Percentiles rank a stretch among this genome's conserved stretches.
phyloP scores from a whole-genome alignment of 1,284 basidiomycete species.

The Leccinum angustisporum region DNA sequence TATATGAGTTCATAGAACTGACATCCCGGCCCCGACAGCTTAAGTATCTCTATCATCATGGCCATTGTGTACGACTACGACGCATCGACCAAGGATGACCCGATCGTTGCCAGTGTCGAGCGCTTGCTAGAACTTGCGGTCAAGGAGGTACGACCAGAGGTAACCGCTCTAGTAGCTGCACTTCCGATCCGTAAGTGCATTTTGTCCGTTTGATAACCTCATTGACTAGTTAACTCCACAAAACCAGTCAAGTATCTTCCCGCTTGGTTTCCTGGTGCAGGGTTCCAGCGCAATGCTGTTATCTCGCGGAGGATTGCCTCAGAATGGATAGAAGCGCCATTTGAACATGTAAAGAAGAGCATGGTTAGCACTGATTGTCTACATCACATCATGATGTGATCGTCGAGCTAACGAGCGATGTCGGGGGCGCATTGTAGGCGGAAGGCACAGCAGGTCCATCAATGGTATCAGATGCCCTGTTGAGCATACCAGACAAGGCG shows the following conservation, averaged over 20 bases:
- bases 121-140: conserved; percentile 6
- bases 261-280: conserved; percentile 25
- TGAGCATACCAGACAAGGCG: conserved; percentile 10
- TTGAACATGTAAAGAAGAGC: conserved; percentile 24
- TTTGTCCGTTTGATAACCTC: background rate
- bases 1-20: background rate
- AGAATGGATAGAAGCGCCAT: conserved; percentile 20
- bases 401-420: background rate
- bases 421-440: conserved; percentile 3
- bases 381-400: background rate
- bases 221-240: background rate
- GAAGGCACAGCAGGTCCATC: conserved; percentile 24
- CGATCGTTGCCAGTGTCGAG: conserved; percentile 20
- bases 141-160: conserved; percentile 21
- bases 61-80: conserved; percentile 27
- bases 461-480: conserved; percentile 24
- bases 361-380: conserved; percentile 18
- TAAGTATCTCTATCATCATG: conserved; percentile 24
- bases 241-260: conserved; percentile 22
- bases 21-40: conserved; percentile 8
- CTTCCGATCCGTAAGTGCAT: conserved; percentile 22
- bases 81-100: conserved; percentile 16
- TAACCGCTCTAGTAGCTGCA: conserved; percentile 17
- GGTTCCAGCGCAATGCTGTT: conserved; percentile 17
- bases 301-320: conserved; percentile 7